Evolutionary conservation across 441 rosid genomes (phyloP), one percentile per base, ranked within the genome.

Genomic region (Biscutella auriculata): DNA sequence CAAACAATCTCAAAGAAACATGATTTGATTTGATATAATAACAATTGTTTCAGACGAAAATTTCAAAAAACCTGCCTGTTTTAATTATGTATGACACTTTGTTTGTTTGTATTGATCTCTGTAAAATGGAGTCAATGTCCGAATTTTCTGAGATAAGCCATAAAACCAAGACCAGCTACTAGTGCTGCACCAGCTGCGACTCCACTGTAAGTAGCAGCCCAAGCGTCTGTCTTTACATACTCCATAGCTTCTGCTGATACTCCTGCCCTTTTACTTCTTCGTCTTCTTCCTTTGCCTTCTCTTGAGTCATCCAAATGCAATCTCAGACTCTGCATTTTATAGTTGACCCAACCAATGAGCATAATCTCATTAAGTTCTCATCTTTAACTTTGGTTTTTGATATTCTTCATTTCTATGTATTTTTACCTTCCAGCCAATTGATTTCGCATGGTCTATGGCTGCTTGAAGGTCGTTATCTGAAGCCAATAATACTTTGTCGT

Each of bases 141-240:
- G 4, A 72, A 53, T 76, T 77, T 80, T 75, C 57, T 78, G 57
- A 93, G 60, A 82, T 69, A 93, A 13, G 96, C 90, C 67, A 89
- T 67, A 9, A 89, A 68, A 36, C 97, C 87, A 47, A 85, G 67
- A 49, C 97, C 97, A 35, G 96, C 97, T 63, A 75, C 83, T 36
- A 93, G 72, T 12, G 96, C 93, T 21, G 99, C 97, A 30, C 99
- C 93, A 0, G 99, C 97, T 3, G 97, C 99, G 41, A 83, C 89
- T 3, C 83, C 77, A 42, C 95, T 78, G 70, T 79, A 89, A 3
- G 97, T 96, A 12, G 96, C 69, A 54, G 90, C 83, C 97, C 99
- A 84, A 7, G 95, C 96, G 60, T 85, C 95, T 19, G 75, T 33
- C 26, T 81, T 72, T 19, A 64, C 89, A 40, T 80, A 82, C 39